Evolutionary conservation across 2,329 filamentous ascomycete genomes (phyloP).

Genomic region (Cercospora citrullina): DNA sequence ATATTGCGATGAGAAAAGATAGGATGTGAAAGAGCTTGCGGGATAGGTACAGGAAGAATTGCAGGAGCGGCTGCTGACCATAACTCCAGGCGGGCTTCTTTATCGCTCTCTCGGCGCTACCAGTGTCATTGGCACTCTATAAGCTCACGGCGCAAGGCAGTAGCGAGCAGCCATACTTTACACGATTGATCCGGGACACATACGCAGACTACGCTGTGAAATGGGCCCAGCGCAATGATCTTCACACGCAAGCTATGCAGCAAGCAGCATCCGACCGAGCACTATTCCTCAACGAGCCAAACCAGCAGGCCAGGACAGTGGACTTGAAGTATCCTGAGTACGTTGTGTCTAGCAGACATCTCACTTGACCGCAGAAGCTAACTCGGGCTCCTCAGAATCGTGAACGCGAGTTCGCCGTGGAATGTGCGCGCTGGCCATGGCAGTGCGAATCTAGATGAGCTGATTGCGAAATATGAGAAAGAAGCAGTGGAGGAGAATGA

Average conservation of each 20-base stretch:
- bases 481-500: conserved; percentile 58
- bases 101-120: conserved; percentile 48
- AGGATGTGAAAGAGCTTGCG: neutral
- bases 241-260: conserved; percentile 62
- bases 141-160: conserved; percentile 44
- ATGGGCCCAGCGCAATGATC: conserved; percentile 58
- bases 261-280: conserved; percentile 63
- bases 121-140: conserved; percentile 49
- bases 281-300: conserved; percentile 55
- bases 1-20: neutral
- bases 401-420: conserved; percentile 61
- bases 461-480: conserved; percentile 64
- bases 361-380: neutral
- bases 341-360: conserved; percentile 37
- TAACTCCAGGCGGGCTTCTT: conserved; percentile 49
- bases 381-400: conserved; percentile 9
- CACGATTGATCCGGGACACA: conserved; percentile 57
- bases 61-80: conserved; percentile 1
- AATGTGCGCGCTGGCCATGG: conserved; percentile 64
- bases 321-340: conserved; percentile 66
- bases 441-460: conserved; percentile 57
- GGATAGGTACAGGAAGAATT: neutral
- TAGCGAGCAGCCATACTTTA: conserved; percentile 47
- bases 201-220: conserved; percentile 56
- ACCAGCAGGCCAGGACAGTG: conserved; percentile 47